Base-by-base conservation (phyloP, 352 stramenopile species). In the Blastocystis sp. region DNA sequence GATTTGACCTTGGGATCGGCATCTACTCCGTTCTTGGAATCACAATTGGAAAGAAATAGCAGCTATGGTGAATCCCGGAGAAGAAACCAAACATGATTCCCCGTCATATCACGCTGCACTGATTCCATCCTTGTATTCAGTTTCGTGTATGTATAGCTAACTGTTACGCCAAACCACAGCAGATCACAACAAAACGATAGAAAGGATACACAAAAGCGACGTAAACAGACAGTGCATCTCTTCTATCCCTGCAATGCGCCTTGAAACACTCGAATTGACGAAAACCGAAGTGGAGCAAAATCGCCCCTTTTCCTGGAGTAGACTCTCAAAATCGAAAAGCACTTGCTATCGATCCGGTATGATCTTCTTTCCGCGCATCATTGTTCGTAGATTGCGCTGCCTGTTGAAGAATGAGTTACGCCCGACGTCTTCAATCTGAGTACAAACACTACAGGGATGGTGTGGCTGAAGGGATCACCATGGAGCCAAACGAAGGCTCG, bases 401-500 rank as follows among this genome's bases (percentile, higher is more conserved):
- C n/a, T n/a, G 41, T 10, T 10, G 21, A 26, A 39, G 62, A 41
- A 70, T 78, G 66, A 85, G 33, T 0, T 69, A 85, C 33, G 60
- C 21, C 13, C 10, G 31, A 55, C 51, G 74, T n/a, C 31, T 85
- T 19, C 21, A 62, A 55, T 50, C n/a, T n/a, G 74, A 85, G 41
- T 69, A 59, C 37, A 31, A 67, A 29, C 35, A 63, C 41, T 37
- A 69, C 21, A 51, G 24, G 26, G 21, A 85, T 1, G 70, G 13
- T 39, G 60, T 69, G 66, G n/a, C 45, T 2, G 45, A 85, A 4
- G 74, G 74, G 55, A 70, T 85, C 50, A 13, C 21, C 6, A 39
- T 85, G 51, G 39, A 67, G 33, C 50, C 74, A 67, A 69, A 69
- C 50, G 74, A 85, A 69, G 26, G 41, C 12, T 55, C 55, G 35